Conservation (phyloP, 2,329 filamentous ascomycete genomes). For the Trichocomaceae sp. region DNA sequence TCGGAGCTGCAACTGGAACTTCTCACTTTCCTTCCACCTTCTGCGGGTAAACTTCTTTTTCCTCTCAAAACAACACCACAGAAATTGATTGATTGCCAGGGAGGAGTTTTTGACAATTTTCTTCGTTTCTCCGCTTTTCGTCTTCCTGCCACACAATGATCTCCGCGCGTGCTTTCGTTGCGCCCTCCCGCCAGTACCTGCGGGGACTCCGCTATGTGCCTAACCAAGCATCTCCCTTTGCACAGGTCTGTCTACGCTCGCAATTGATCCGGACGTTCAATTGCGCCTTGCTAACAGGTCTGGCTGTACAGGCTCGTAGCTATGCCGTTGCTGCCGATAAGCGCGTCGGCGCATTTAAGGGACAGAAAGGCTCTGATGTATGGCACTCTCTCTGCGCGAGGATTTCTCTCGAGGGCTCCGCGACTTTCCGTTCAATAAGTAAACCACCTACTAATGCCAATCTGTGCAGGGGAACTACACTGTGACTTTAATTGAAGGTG, state of each 20-base stretch:
- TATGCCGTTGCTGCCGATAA: conserved; percentile 48
- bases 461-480: conserved; percentile 75
- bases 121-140: conserved; percentile 7
- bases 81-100: conserved; percentile 1
- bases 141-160: conserved; percentile 60
- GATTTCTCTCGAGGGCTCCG: conserved; percentile 9
- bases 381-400: conserved; percentile 33
- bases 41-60: conserved; percentile 14
- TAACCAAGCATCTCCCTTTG: conserved; percentile 43
- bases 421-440: background rate
- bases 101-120: conserved; percentile 7
- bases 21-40: no score
- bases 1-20: no score
- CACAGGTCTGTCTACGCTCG: conserved; percentile 49
- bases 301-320: conserved; percentile 53
- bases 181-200: conserved; percentile 72
- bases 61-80: background rate
- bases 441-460: conserved; percentile 3
- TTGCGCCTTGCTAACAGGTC: conserved; percentile 14
- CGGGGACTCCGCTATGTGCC: conserved; percentile 52
- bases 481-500: conserved; percentile 96
- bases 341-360: conserved; percentile 87
- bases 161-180: conserved; percentile 69
- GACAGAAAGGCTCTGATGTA: conserved; percentile 81
- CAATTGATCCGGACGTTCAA: conserved; percentile 10